phyloP scores from a whole-genome alignment of 495 filamentous ascomycete species.

The Aspergillus bridgeri region DNA sequence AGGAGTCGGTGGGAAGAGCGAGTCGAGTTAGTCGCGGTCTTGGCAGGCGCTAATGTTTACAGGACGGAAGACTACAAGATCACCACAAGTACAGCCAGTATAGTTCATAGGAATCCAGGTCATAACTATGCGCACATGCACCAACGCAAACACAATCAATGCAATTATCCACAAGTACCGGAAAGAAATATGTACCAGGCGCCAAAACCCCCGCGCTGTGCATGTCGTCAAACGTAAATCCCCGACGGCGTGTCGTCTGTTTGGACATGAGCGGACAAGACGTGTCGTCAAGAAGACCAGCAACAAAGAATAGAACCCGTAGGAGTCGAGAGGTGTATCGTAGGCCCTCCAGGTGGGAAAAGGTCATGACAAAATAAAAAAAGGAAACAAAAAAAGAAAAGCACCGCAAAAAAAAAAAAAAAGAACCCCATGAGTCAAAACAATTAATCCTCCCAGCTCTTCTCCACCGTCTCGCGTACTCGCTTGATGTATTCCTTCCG shows the following conservation, averaged over 20 bases:
- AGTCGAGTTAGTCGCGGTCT: constrained; percentile 18
- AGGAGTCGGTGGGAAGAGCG: neutral
- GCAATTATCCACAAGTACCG: constrained; percentile 23
- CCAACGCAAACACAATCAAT: constrained; percentile 10
- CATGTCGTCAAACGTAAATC: constrained; percentile 32
- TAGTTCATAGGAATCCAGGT: no score
- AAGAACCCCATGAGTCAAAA: no score
- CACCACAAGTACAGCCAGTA: no score
- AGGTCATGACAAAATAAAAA: neutral
- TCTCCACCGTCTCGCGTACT: constrained; percentile 95
- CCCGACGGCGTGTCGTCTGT: constrained; percentile 2
- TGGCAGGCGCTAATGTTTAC: constrained; percentile 20
- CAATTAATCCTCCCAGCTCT: constrained; percentile 92
- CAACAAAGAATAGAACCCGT: neutral
- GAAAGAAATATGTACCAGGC: constrained; percentile 29
- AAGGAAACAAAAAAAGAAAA: constrained; percentile 2
- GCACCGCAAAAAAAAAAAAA: no score
- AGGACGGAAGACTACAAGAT: no score
- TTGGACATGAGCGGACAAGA: constrained; percentile 9
- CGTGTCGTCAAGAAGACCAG: constrained; percentile 7
- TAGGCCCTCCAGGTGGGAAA: no score
- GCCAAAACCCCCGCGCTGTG: constrained; percentile 48
- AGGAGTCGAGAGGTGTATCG: neutral
- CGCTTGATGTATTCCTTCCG: constrained; percentile 93
- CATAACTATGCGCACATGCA: no score